phyloP scores from a whole-genome alignment of 1,284 basidiomycete genomes.

The Fistulina hepatica region DNA sequence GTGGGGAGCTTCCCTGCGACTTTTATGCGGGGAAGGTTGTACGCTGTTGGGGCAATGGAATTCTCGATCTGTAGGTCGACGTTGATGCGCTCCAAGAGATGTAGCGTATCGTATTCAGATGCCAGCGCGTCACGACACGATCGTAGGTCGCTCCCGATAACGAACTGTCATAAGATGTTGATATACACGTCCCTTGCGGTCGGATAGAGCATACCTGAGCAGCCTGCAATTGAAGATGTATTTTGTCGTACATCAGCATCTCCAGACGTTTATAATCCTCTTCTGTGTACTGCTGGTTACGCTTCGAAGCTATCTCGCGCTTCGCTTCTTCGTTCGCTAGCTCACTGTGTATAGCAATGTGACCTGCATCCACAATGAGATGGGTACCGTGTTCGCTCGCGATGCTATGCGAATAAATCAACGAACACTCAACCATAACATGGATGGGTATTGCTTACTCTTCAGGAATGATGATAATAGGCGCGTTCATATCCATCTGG shows the following conservation, averaged over 20 bases:
- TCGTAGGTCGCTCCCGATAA: conserved; percentile 81
- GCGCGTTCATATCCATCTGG: conserved; percentile 93
- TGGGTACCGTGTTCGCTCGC: conserved; percentile 73
- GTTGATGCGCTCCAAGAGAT: conserved; percentile 90
- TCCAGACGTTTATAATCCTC: conserved; percentile 87
- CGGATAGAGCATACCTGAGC: conserved; percentile 58
- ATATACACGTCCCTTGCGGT: conserved; percentile 5
- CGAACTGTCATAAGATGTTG: conserved; percentile 46
- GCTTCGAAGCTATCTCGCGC: conserved; percentile 75
- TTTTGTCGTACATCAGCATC: conserved; percentile 93
- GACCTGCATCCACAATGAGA: conserved; percentile 92
- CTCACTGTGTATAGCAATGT: conserved; percentile 88
- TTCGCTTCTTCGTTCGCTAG: conserved; percentile 80
- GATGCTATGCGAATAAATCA: conserved; percentile 37
- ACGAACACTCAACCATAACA: conserved; percentile 5
- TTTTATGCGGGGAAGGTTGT: conserved; percentile 86
- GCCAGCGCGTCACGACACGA: conserved; percentile 73
- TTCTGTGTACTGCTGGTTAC: conserved; percentile 78
- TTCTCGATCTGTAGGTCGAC: conserved; percentile 88
- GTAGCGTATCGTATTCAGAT: conserved; percentile 54
- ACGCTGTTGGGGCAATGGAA: conserved; percentile 84
- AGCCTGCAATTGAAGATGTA: conserved; percentile 76
- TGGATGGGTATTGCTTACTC: conserved; percentile 40
- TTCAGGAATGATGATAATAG: conserved; percentile 96
- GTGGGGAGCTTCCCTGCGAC: conserved; percentile 84